Base-by-base conservation (phyloP, 768 basidiomycete species). In the Pleurotus ostreatus region DNA sequence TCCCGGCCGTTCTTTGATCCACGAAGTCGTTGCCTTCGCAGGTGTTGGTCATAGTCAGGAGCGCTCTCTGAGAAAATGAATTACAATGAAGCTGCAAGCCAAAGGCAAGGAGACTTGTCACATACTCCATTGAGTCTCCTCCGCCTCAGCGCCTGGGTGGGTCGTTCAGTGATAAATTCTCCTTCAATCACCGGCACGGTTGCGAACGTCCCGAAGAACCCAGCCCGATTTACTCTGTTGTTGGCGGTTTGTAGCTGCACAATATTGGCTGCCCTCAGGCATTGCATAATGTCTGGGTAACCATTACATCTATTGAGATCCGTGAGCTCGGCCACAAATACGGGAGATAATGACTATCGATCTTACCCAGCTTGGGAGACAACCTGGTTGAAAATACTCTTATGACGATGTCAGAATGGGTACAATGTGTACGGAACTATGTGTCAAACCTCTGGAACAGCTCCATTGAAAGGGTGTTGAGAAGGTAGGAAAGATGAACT, bases 181-280 rank as follows among this genome's bases (percentile, higher is more conserved):
- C 68, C 71, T 45, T 72, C 71, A 6, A 73, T 65, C 22, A 73
- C 70, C 4, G 71, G 71, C 15, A 65, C 63, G 34, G 68, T 67
- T 37, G 57, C 23, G 12, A 60, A 67, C 3, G 67, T 68, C 1
- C 68, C 65, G 49, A 61, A 67, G 54, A 69, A 66, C 8, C 66
- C 66, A 3, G 20, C 22, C 1, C 39, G 13, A 18, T 57, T 64
- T 16, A 71, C 60, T 3, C 60, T 49, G 18, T 38, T 55, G 59
- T 71, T 73, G 20, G 61, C 41, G 13, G 55, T 55, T 34, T 65
- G 57, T 8, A 73, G 57, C 37, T 56, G 60, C 8, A 38, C 26
- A 2, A 44, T 61, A 41, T 64, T 58, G 7, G 60, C 55, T 0
- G 22, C 48, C 16, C 64, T 61, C 3, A 70, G 55, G 9, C 57